Base-by-base conservation (phyloP, 2,329 filamentous ascomycete species). In the Calonectria pteridis region DNA sequence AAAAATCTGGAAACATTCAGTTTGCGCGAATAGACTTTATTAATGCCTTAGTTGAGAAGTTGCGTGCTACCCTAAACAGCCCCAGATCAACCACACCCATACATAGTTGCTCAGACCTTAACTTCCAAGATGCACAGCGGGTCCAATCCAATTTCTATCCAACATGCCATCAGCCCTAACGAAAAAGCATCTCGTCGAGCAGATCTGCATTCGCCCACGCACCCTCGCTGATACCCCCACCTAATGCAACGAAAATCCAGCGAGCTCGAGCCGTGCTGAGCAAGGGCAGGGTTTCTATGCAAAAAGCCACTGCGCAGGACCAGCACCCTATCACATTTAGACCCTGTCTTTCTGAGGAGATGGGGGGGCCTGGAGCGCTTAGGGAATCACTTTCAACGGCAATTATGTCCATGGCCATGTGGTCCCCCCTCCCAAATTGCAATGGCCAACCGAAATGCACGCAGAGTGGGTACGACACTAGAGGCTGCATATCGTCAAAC, bases 261-360 rank as follows among this genome's bases (percentile, higher is more conserved):
- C 58, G 35, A 28, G 64, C 51, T 53, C 37, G 14, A 40, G 50
- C 58, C 49, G n/a, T 29, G 50, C 16, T 35, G 20, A 29, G 23
- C 71, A 59, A 69, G 71, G 66, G 55, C 63, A 51, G 49, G 23
- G 29, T 73, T 46, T 69, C 51, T 26, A 40, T 62, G 35, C 55
- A 40, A 59, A 35, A 69, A 49, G 43, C 40, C 40, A 35, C 50
- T n/a, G 28, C 66, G 62, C 31, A 37, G 53, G 74, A 35, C 55
- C 29, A 37, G 33, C 14, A 63, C 51, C 71, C 64, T 66, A 51
- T 75, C 68, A 73, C 66, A 69, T 10, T 46, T 46, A n/a, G n/a
- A 46, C 43, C 43, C n/a, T 46, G 43, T 46, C 43, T 46, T 46
- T 23, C n/a, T 73, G 26, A 53, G 11, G 14, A n/a, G n/a, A n/a